These are phyloP conservation scores for Aureobasidium sp. DNA, from an alignment of 2,329 filamentous ascomycete genomes.

Conservation along the genomic window DNA sequence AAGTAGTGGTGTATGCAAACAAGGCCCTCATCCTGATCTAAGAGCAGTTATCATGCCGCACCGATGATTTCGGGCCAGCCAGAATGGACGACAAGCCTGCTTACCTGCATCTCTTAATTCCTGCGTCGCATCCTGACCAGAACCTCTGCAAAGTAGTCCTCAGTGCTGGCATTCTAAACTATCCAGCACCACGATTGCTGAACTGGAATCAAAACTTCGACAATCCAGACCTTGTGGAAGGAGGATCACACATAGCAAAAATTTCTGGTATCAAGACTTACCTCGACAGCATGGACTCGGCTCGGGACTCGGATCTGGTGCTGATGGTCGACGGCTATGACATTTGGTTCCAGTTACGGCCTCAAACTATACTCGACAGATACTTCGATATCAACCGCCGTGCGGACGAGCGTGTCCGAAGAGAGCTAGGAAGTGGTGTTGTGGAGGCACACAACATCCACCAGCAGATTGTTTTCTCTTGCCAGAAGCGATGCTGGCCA, in stretches of 20 bases:
- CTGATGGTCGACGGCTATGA: slow-evolving; percentile 57
- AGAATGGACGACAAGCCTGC: neutral
- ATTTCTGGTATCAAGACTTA: slow-evolving; percentile 20
- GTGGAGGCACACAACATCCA: slow-evolving; percentile 31
- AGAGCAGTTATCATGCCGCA: neutral
- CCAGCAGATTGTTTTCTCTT: slow-evolving; percentile 48
- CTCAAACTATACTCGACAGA: slow-evolving; percentile 53
- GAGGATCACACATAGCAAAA: slow-evolving; percentile 19
- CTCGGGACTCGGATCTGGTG: slow-evolving; percentile 43
- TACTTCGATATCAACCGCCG: slow-evolving; percentile 39
- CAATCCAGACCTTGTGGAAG: neutral
- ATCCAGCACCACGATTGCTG: slow-evolving; percentile 18
- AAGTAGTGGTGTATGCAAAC: neutral
- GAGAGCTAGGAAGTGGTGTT: slow-evolving; percentile 17
- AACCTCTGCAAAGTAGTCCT: slow-evolving; percentile 20
- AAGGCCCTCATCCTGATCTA: neutral
- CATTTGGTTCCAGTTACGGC: slow-evolving; percentile 55
- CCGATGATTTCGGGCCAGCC: neutral
- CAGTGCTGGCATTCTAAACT: slow-evolving; percentile 17
- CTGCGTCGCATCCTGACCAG: slow-evolving; percentile 4
- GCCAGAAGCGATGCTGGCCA: slow-evolving; percentile 44
- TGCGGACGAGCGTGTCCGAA: slow-evolving; percentile 38
- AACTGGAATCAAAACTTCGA: slow-evolving; percentile 16
- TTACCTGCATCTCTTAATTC: slow-evolving; percentile 2
- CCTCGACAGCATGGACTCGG: slow-evolving; percentile 18